These are phyloP conservation scores for Nakazawaea anatomiae DNA, from an alignment of 805 yeast species.

Conservation along the genomic window DNA sequence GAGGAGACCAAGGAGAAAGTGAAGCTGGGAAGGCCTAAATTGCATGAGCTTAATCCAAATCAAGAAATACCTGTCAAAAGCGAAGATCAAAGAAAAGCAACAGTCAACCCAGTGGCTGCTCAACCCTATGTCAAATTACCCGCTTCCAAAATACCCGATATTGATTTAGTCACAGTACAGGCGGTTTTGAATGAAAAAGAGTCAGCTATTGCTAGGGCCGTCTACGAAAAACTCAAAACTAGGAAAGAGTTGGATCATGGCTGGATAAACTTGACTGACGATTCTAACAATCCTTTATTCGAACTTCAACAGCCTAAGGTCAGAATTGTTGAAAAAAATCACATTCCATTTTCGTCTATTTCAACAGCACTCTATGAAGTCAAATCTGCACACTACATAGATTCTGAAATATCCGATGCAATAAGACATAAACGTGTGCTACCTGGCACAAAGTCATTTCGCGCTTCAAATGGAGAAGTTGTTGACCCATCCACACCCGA, in stretches of 20 bases:
- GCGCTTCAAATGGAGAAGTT: constrained; percentile 45
- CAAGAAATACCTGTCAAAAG: constrained; percentile 11
- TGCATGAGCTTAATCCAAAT: constrained; percentile 17
- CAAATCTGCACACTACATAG: constrained; percentile 51
- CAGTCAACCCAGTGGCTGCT: constrained; percentile 24
- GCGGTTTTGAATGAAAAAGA: constrained; percentile 69
- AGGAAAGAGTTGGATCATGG: constrained; percentile 65
- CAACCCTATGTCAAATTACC: constrained; percentile 87
- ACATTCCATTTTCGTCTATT: constrained; percentile 77
- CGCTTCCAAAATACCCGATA: constrained; percentile 87
- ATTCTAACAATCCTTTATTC: constrained; percentile 76
- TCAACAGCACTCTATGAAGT: constrained; percentile 63
- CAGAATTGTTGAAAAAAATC: constrained; percentile 45
- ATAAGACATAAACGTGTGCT: constrained; percentile 41
- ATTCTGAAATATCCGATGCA: constrained; percentile 31
- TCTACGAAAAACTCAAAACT: constrained; percentile 73
- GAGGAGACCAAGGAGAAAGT: constrained; percentile 17
- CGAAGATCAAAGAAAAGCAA: not conserved
- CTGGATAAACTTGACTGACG: constrained; percentile 83
- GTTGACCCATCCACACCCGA: constrained; percentile 43
- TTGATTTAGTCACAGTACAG: constrained; percentile 81
- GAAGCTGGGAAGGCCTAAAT: constrained; percentile 9
- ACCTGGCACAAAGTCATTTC: constrained; percentile 38
- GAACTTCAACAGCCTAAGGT: constrained; percentile 54
- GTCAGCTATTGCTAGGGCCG: constrained; percentile 74